These are phyloP conservation scores for slime mould (Dictyostelium discoideum) DNA, from an alignment of 78 protist species.

Conservation along the genomic window dicty_2.7 NC_007088.5:2500001-2500500, in stretches of 20 bases:
- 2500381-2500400: background rate
- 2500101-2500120: no score
- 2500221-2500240: background rate
- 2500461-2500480: background rate
- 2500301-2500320: background rate
- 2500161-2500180: background rate
- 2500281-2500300: background rate
- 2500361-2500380: background rate
- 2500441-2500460: background rate
- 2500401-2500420: background rate
- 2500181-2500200: background rate
- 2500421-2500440: background rate
- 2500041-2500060: background rate
- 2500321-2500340: background rate
- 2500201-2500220: background rate
- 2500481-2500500: background rate
- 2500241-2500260: background rate
- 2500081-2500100: background rate
- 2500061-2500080: background rate
- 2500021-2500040: background rate
- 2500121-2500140: background rate
- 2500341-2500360: background rate
- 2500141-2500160: background rate
- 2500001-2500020: background rate
- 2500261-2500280: background rate